Conservation (phyloP, 306 rosid genomes). For the Quercus wislizeni region DNA sequence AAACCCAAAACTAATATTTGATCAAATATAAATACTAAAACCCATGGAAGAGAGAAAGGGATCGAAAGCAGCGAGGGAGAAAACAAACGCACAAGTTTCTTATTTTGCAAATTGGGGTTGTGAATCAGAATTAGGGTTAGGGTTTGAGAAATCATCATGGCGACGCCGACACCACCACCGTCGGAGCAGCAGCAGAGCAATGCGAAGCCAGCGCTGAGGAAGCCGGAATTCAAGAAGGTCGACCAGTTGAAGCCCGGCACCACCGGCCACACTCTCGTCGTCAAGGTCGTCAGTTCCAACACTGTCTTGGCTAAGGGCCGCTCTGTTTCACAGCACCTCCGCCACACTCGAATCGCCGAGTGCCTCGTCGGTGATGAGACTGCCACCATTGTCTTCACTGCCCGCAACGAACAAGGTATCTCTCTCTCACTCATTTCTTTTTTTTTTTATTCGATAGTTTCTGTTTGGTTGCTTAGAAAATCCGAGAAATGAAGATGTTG, state of each 20-base stretch:
- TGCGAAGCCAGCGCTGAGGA: conserved; percentile 44
- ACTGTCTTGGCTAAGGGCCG: conserved; percentile 57
- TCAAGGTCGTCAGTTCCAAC: conserved; percentile 40
- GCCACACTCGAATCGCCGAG: conserved; percentile 60
- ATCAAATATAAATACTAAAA: too few relatives aligned
- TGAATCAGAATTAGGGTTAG: background rate
- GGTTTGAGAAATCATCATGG: background rate
- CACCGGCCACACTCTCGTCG: conserved; percentile 51
- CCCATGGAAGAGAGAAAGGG: too few relatives aligned
- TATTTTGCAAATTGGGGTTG: too few relatives aligned
- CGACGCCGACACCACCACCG: background rate
- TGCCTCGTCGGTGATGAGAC: conserved; percentile 68
- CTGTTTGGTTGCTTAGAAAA: background rate
- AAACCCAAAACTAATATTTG: too few relatives aligned
- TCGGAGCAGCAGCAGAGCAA: conserved; percentile 24
- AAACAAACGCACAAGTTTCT: too few relatives aligned
- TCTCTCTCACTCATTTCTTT: background rate
- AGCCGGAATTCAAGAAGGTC: conserved; percentile 57
- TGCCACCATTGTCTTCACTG: conserved; percentile 56
- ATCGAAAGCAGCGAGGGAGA: too few relatives aligned
- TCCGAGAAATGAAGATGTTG: background rate
- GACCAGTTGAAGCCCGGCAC: conserved; percentile 58
- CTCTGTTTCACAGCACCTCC: conserved; percentile 48
- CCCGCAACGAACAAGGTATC: conserved; percentile 65
- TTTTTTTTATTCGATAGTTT: background rate